Base-by-base conservation (phyloP, 169 alveolate species). In the Eimeria praecox region DNA sequence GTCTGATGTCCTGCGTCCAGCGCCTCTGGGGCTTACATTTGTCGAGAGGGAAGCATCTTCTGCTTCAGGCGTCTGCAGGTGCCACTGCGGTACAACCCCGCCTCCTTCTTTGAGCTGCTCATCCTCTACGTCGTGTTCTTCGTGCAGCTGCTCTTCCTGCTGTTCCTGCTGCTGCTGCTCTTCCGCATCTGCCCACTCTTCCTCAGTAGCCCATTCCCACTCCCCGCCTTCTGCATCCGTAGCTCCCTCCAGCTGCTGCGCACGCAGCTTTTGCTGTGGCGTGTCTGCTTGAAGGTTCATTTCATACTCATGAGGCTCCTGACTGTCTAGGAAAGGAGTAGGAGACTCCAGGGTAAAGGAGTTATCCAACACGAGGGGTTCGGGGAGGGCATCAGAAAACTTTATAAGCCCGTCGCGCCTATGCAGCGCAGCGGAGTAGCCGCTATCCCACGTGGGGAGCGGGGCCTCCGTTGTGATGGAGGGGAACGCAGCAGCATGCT, bases 151-250 rank as follows among this genome's bases (percentile, higher is more conserved):
- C 46, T 82, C 20, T 30, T 44, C 75, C 49, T 82, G 90, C 69
- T 49, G 33, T 40, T 46, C 10, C 90, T 46, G 52, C 90, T 82
- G 46, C 73, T 44, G 30, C 49, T 82, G 49, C 69, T 9, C 52
- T n/a, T 82, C 73, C 16, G n/a, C 75, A 49, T 49, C 75, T n/a
- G 16, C 10, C 90, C 90, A 82, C 44, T 42, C 90, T 5, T 27
- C 49, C 52, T 82, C 90, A 52, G 90, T 18, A n/a, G 64, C 90
- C 90, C 90, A 82, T 33, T 44, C 90, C 90, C 90, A 82, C 0
- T 82, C 90, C 33, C 49, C 71, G 30, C 49, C 1, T 30, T 49
- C 90, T 46, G 49, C 90, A 30, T 82, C 90, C 20, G 40, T 0
- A 77, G 3, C 54, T 3, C 52, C 90, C 22, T 82, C 90, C 1